Percentiles rank a stretch among this genome's conserved stretches.
These are phyloP conservation scores for Phoma herbarum DNA, from an alignment of 2,329 filamentous ascomycete species.

Conservation along the genomic window DNA sequence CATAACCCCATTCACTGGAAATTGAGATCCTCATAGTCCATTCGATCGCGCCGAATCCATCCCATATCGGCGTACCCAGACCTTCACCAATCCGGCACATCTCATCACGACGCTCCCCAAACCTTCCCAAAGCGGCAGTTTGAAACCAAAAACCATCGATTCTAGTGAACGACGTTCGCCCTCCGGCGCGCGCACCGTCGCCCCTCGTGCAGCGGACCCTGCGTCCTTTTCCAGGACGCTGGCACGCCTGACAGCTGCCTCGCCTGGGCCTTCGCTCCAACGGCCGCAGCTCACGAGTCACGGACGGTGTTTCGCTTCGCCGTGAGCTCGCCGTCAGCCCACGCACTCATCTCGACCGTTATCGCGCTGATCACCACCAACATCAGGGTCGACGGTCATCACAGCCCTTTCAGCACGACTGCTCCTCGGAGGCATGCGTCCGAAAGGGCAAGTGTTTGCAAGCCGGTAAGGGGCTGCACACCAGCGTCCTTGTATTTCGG, in stretches of 20 bases:
- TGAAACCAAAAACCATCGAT: slow-evolving; percentile 9
- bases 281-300: background rate
- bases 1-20: background rate
- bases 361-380: background rate
- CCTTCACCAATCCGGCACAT: background rate
- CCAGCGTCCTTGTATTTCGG: slow-evolving; percentile 2
- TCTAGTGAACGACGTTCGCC: slow-evolving; percentile 22
- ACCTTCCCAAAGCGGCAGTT: slow-evolving; percentile 18
- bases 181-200: slow-evolving; percentile 11
- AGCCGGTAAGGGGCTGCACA: slow-evolving; percentile 1
- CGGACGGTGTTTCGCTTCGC: background rate
- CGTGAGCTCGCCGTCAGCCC: background rate
- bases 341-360: too few species aligned
- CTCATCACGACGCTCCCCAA: slow-evolving; percentile 2
- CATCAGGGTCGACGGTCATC: background rate
- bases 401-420: background rate
- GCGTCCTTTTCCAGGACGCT: background rate
- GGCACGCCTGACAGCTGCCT: slow-evolving; percentile 6
- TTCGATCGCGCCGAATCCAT: background rate
- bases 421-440: background rate
- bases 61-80: slow-evolving; percentile 11
- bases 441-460: background rate
- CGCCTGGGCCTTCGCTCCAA: background rate
- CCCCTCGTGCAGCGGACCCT: slow-evolving; percentile 10
- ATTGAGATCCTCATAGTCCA: background rate